Percentiles rank a stretch among this genome's conserved stretches.
Conservation (phyloP, 2,329 filamentous ascomycete species). For the Penicillium sp. region DNA sequence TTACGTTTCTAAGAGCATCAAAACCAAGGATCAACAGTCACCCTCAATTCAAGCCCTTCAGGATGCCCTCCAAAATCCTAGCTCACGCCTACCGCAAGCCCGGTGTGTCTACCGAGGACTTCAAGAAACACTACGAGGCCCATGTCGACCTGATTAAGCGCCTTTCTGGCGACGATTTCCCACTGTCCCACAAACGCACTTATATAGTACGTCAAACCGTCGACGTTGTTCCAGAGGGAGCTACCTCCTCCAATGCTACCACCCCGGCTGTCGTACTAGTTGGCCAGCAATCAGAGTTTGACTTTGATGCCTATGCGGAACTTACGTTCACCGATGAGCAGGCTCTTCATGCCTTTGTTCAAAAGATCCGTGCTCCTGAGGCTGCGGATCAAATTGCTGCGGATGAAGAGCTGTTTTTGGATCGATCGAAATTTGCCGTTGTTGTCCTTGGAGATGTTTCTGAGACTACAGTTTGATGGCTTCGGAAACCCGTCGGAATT, state of each 20-base stretch:
- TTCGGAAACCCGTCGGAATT: no score
- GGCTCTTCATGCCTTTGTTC: conserved; percentile 12
- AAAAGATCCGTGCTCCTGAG: conserved; percentile 15
- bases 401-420: conserved; percentile 24
- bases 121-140: conserved; percentile 23
- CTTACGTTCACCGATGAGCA: conserved; percentile 20
- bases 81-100: conserved; percentile 21
- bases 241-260: conserved; percentile 13
- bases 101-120: conserved; percentile 19
- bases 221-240: conserved; percentile 3
- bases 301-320: conserved; percentile 20
- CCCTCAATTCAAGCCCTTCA: neutral
- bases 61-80: conserved; percentile 8
- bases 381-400: conserved; percentile 17
- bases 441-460: conserved; percentile 9
- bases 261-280: conserved; percentile 18
- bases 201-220: conserved; percentile 16
- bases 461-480: conserved; percentile 1
- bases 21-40: neutral
- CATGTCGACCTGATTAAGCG: conserved; percentile 19
- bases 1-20: neutral
- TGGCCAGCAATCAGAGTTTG: conserved; percentile 19
- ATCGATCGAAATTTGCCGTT: conserved; percentile 14
- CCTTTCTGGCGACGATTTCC: conserved; percentile 17
- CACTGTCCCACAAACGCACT: conserved; percentile 20